Conservation (phyloP, 768 basidiomycete species). For the Rhizopogon vulgaris region DNA sequence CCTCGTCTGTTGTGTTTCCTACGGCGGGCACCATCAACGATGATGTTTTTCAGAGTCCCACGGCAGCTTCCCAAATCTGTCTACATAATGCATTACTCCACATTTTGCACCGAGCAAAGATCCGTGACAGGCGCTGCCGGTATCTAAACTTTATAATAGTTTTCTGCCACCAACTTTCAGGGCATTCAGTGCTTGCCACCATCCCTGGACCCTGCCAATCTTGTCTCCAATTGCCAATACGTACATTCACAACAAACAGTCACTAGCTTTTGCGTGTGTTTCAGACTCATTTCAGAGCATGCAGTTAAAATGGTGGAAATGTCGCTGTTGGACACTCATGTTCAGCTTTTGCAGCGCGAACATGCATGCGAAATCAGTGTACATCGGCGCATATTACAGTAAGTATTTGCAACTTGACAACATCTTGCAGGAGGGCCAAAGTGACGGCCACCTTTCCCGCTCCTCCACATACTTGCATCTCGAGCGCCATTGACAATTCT, state of each 20-base stretch:
- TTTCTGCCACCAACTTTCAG: conserved; percentile 6
- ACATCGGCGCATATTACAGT: conserved; percentile 12
- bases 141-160: background rate
- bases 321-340: conserved; percentile 15
- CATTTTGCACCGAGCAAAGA: background rate
- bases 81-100: background rate
- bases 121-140: background rate
- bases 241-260: conserved; percentile 8
- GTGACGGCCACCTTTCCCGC: background rate
- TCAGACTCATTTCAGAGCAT: conserved; percentile 31
- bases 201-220: conserved; percentile 7
- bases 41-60: no score
- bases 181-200: background rate
- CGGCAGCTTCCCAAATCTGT: background rate
- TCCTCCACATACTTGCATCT: background rate
- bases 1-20: no score
- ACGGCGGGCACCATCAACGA: no score
- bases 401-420: conserved; percentile 33
- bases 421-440: conserved; percentile 22
- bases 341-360: conserved; percentile 10
- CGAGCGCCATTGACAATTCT: conserved; percentile 27
- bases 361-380: background rate
- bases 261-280: conserved; percentile 20
- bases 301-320: conserved; percentile 20
- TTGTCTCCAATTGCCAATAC: conserved; percentile 3